Conservation (phyloP, 306 rosid genomes). For the Cucurbita argyrosperma region DNA sequence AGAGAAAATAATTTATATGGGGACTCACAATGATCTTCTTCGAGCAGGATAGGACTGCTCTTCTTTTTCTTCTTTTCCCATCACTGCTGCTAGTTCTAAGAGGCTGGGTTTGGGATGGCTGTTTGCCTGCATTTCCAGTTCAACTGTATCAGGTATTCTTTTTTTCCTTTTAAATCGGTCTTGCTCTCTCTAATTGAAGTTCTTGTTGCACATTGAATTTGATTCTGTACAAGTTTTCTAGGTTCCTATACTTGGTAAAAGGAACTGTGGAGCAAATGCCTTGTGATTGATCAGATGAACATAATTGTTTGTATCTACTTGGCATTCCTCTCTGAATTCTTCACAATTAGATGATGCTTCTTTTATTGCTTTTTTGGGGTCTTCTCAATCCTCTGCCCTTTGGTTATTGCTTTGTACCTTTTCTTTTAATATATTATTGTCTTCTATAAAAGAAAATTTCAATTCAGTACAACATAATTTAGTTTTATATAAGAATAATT, state of each 20-base stretch:
- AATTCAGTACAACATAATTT: neutral
- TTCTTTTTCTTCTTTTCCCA: constrained; percentile 84
- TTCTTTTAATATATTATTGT: neutral
- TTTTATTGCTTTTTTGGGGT: neutral
- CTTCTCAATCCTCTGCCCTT: neutral
- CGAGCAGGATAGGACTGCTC: constrained; percentile 91
- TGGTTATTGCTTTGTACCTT: neutral
- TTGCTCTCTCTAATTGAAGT: neutral
- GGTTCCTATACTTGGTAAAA: neutral
- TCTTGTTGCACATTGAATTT: neutral
- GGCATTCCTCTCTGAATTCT: neutral
- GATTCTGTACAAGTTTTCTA: neutral
- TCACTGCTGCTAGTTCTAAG: constrained; percentile 55
- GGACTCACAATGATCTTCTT: constrained; percentile 15
- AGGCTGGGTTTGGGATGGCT: constrained; percentile 90
- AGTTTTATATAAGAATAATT: neutral
- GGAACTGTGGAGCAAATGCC: neutral
- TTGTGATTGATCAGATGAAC: neutral
- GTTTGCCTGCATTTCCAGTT: constrained; percentile 90
- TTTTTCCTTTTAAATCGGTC: neutral
- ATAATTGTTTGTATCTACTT: neutral
- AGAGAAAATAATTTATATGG: neutral
- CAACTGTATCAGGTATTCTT: constrained; percentile 76
- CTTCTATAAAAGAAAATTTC: neutral
- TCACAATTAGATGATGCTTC: neutral